These are phyloP conservation scores for Phlegmacium glaucopus DNA, from an alignment of 768 basidiomycete genomes.

Conservation along the genomic window DNA sequence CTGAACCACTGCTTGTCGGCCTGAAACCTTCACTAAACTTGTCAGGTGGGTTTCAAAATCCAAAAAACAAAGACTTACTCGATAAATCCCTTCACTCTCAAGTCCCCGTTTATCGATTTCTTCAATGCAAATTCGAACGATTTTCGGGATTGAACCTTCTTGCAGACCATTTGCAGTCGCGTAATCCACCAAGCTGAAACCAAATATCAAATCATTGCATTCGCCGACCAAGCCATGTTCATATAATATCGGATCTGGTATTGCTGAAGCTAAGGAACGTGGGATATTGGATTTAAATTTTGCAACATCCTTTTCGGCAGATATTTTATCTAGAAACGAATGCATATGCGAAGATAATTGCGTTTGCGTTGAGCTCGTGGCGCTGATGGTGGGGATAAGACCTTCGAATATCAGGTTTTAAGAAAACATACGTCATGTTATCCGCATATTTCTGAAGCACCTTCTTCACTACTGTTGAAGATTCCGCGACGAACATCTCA, in stretches of 20 bases:
- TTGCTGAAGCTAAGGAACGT: slow-evolving; percentile 58
- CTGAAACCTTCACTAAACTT: slow-evolving; percentile 56
- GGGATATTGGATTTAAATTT: slow-evolving; percentile 54
- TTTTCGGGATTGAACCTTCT: slow-evolving; percentile 77
- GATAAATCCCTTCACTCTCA: slow-evolving; percentile 77
- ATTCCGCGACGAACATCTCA: slow-evolving; percentile 75
- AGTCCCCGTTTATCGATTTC: slow-evolving; percentile 82
- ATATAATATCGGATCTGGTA: slow-evolving; percentile 72
- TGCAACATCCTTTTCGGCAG: slow-evolving; percentile 65
- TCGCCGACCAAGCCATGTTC: slow-evolving; percentile 78
- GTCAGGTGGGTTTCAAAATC: slow-evolving; percentile 3
- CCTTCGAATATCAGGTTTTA: not conserved
- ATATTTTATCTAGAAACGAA: slow-evolving; percentile 60
- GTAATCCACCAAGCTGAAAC: slow-evolving; percentile 84
- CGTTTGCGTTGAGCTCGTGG: slow-evolving; percentile 72
- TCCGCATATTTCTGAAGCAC: slow-evolving; percentile 75
- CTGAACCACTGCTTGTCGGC: slow-evolving; percentile 81
- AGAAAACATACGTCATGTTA: slow-evolving; percentile 60
- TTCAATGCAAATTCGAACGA: slow-evolving; percentile 74
- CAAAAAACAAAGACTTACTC: slow-evolving; percentile 39
- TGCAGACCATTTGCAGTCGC: slow-evolving; percentile 72
- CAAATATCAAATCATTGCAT: slow-evolving; percentile 88
- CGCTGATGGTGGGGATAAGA: slow-evolving; percentile 38
- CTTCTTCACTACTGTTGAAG: slow-evolving; percentile 57
- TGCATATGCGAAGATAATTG: slow-evolving; percentile 69